Base-by-base conservation (phyloP, 225 moss, liverwort and hornwort species). In the Straminergon stramineum region DNA sequence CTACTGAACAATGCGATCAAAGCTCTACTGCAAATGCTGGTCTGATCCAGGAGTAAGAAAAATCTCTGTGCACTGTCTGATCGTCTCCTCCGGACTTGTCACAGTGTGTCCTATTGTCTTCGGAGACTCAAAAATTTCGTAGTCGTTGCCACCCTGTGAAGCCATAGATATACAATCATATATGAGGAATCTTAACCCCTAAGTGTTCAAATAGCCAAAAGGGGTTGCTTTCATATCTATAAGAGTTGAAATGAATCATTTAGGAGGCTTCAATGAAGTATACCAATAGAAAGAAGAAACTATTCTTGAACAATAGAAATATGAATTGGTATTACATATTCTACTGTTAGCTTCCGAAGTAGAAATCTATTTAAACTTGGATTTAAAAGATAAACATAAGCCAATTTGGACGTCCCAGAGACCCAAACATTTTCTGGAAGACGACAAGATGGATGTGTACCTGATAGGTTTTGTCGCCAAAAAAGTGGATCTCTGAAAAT, bases 71-170 rank as follows among this genome's bases (percentile, higher is more conserved):
- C 97, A 99, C 86, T 97, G 97, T 84, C 75, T 92, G 79, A 91
- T 90, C 39, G 98, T 99, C 71, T 99, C 98, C 68, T 94, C 95
- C 3, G 97, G 97, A 88, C 95, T 95, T 17, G 96, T 99, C 86
- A 99, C 98, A 82, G 97, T 96, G 73, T 99, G 99, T 39, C 99
- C 99, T 43, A 95, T 65, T n/a, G 98, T 99, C 93, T 96, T 96
- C 85, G 94, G 90, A 65, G 96, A 97, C 86, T 91, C 94, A 78
- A 96, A 99, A 87, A 99, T 99, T 66, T 97, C 96, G 87, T 97
- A 85, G 90, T 99, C 98, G 57, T 99, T 99, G 85, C 99, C 99
- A 84, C 99, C 99, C 99, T 98, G 93, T 35, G 43, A 73, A 75
- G 71, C 13, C 82, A 83, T 16, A 76, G 3, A 69, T 66, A 87